Evolutionary conservation across 345 rosid genomes (phyloP), one percentile per base, ranked within the genome.

Genomic region (Populus simonii): DNA sequence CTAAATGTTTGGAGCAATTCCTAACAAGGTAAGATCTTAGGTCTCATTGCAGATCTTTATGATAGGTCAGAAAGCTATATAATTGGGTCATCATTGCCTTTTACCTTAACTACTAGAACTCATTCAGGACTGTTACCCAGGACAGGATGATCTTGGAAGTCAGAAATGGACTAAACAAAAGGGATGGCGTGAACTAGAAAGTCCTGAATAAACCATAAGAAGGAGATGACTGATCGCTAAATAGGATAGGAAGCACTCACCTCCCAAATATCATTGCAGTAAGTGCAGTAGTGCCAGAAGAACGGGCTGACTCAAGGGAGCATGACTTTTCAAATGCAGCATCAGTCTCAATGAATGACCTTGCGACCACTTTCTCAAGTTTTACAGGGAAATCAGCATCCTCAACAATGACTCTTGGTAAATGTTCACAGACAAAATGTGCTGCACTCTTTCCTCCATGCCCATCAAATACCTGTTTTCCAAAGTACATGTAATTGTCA

Each of bases 271-370:
- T 84, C 84, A 95, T 83, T 66, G 97, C 98, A 8, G 98, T 89
- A 65, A 95, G 90, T 2, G 93, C 98, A 17, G 98, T 95, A 18
- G 98, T 90, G 45, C 99, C 99, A 57, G 98, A 95, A 36, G 93
- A 88, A 25, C 83, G 83, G 73, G 80, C 63, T 41, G 89, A 84
- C 75, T 84, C 83, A 15, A 78, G 80, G n/a, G 88, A 78, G 83
- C 92, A 90, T 59, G 89, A 76, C 82, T 89, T 73, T 17, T 86
- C 89, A 80, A 89, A 83, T 62, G 95, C 98, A 39, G 82, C 84
- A 85, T 94, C 98, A 68, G 93, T 92, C 88, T 89, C 86, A 49
- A 86, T 80, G 74, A 90, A 94, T 77, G 98, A 91, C 77, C 88
- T 87, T 29, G 86, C 76, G 35, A 93, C 86, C 23, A 84, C 92